Base-by-base conservation (phyloP, 371 early-diverging fungal species). In the Funneliformis caledonium region DNA sequence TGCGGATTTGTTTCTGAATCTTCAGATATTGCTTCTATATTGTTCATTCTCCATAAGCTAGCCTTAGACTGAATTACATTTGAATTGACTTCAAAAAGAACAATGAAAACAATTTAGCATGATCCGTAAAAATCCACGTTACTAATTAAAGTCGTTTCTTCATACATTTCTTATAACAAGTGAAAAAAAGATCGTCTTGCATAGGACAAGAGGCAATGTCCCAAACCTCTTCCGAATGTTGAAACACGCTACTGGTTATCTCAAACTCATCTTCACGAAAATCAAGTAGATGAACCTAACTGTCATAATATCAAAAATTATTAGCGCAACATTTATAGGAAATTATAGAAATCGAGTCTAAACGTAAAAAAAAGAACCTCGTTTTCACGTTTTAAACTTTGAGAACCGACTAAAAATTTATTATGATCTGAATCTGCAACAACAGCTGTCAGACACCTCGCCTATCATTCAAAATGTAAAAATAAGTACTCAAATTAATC, bases 321-420 rank as follows among this genome's bases (percentile, higher is more conserved):
- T 60, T 76, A 42, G 43, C 26, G 37, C 47, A 14, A 19, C 37
- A 75, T 61, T 83, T 80, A 52, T 82, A 81, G 67, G 77, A 81
- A 81, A 83, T 82, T 19, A 68, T 80, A 76, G 85, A 48, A n/a
- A 9, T 82, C 47, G 81, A 64, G 73, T 37, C 37, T 37, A 37
- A 19, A 4, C 16, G 16, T 52, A 37, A 43, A 43, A 69, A 43
- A 69, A 81, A n/a, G 83, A 22, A 86, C 80, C 81, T 84, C 90
- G 82, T 93, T 93, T 60, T 90, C 88, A 76, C 85, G 80, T 64
- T 88, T 86, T 8, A 87, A 84, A 50, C 91, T 91, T 8, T 88
- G 88, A 7, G 96, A 93, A n/a, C 94, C 96, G 2, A 93, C 91
- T 42, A 95, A 83, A 84, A 94, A 96, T 76, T 92, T 84, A 81